Conservation (phyloP, 2,329 filamentous ascomycete species). For the Fusarium hainanense region DNA sequence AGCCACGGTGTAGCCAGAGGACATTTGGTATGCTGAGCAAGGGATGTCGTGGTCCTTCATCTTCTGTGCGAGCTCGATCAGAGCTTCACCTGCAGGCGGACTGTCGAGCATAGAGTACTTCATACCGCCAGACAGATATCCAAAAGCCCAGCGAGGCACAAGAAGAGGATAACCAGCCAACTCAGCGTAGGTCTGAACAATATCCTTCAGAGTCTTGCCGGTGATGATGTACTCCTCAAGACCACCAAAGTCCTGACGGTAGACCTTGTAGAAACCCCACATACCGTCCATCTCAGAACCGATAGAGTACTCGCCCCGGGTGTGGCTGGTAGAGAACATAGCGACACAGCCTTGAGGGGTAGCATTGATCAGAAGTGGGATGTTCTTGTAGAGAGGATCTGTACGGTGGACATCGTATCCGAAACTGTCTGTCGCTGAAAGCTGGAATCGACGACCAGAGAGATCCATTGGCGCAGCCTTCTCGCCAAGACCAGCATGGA, state of each 20-base stretch:
- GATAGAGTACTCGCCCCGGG: constrained; percentile 71
- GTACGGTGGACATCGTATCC: constrained; percentile 78
- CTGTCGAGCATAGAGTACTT: constrained; percentile 64
- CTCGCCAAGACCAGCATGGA: constrained; percentile 78
- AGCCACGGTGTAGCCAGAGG: constrained; percentile 76
- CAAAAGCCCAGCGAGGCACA: constrained; percentile 77
- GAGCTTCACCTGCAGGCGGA: constrained; percentile 65
- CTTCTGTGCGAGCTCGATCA: constrained; percentile 70
- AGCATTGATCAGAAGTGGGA: constrained; percentile 76
- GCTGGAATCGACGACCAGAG: constrained; percentile 71
- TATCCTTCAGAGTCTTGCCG: constrained; percentile 72
- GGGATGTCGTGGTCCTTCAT: constrained; percentile 74
- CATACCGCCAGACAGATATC: constrained; percentile 75
- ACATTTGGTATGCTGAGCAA: constrained; percentile 78
- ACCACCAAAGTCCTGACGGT: constrained; percentile 77
- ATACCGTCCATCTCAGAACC: constrained; percentile 80
- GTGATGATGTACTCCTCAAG: constrained; percentile 77
- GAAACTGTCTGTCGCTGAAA: constrained; percentile 78
- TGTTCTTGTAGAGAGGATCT: constrained; percentile 81
- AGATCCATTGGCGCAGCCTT: constrained; percentile 80
- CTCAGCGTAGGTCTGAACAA: constrained; percentile 73
- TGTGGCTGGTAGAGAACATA: constrained; percentile 74
- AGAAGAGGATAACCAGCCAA: constrained; percentile 75
- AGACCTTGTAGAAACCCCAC: constrained; percentile 80
- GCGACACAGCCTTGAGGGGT: constrained; percentile 72